Conservation (phyloP, 148 eudicot species). For the Amaranthus cruentus region DNA sequence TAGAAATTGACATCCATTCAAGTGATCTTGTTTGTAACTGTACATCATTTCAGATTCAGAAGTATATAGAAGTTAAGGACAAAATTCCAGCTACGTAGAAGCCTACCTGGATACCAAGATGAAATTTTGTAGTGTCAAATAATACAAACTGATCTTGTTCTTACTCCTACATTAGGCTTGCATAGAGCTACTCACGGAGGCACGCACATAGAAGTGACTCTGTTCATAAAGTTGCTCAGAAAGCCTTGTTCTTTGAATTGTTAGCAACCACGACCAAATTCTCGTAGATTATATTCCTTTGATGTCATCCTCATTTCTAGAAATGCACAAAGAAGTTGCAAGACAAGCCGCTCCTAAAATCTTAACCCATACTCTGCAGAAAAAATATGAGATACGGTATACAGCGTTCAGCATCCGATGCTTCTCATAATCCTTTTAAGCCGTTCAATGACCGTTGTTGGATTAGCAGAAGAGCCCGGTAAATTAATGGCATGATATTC, state of each 20-base stretch:
- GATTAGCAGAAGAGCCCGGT: conserved; percentile 58
- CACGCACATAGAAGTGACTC: neutral
- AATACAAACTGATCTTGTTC: neutral
- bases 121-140: neutral
- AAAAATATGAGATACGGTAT: neutral
- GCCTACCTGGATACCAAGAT: neutral
- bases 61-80: neutral
- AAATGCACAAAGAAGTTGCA: neutral
- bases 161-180: neutral
- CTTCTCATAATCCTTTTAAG: conserved; percentile 52
- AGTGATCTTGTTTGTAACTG: conserved; percentile 4
- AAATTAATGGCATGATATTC: conserved; percentile 73
- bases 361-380: neutral
- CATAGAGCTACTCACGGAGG: neutral
- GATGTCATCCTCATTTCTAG: neutral
- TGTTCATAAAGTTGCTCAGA: neutral
- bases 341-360: neutral
- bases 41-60: neutral
- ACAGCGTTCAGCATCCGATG: conserved; percentile 50
- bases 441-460: conserved; percentile 47
- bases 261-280: conserved; percentile 1
- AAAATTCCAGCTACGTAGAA: neutral
- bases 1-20: neutral
- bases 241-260: neutral
- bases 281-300: neutral